These are phyloP conservation scores for Leishmania major DNA, from an alignment of 208 protist genomes.

Conservation along the genomic window DNA sequence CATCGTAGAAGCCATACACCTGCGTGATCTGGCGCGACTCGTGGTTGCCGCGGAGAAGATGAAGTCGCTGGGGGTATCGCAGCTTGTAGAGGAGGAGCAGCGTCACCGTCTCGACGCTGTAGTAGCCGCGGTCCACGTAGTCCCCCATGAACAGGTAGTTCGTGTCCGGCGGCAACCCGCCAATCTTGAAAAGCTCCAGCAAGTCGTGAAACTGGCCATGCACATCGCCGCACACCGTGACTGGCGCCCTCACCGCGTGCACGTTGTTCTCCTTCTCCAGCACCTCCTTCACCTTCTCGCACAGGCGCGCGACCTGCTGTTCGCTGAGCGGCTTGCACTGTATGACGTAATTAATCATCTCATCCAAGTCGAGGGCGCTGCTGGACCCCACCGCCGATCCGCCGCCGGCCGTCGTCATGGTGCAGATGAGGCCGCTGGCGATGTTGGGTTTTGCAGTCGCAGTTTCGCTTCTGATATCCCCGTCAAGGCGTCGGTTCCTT, in stretches of 20 bases:
- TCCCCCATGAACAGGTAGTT: conserved; percentile 99
- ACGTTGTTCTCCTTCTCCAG: conserved; percentile 95
- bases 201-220: conserved; percentile 98
- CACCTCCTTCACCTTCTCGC: conserved; percentile 93
- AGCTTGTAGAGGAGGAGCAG: conserved; percentile 96
- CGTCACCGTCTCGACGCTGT: conserved; percentile 94
- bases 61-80: conserved; percentile 96
- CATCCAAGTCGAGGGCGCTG: conserved; percentile 81
- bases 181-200: conserved; percentile 98
- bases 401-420: conserved; percentile 29
- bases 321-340: conserved; percentile 91
- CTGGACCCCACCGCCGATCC: conserved; percentile 31
- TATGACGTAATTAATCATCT: conserved; percentile 87
- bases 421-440: neutral
- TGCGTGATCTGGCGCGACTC: conserved; percentile 98
- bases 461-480: neutral
- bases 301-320: conserved; percentile 84
- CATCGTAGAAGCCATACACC: conserved; percentile 99
- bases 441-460: neutral
- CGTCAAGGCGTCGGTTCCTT: neutral
- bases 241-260: conserved; percentile 84
- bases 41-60: conserved; percentile 98
- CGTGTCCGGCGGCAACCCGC: conserved; percentile 95
- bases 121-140: conserved; percentile 96
- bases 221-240: conserved; percentile 96